Evolutionary conservation across 805 yeast genomes (phyloP).

Genomic region (Yarrowia deformans): DNA sequence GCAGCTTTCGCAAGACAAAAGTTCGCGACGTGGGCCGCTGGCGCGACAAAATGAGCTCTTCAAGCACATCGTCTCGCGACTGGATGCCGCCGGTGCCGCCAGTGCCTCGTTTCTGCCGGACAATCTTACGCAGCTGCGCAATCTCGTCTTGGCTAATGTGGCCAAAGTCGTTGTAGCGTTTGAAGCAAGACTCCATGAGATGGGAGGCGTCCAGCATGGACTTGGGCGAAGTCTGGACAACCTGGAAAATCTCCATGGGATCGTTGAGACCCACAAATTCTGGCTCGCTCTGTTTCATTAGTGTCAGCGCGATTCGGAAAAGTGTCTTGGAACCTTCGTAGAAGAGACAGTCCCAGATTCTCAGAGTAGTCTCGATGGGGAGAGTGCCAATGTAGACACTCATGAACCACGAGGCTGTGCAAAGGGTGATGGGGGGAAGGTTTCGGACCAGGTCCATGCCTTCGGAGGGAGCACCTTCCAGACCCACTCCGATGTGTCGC

Average conservation of each 20-base stretch:
- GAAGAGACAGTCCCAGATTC: constrained; percentile 95
- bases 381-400: constrained; percentile 89
- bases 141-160: constrained; percentile 84
- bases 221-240: constrained; percentile 84
- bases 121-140: constrained; percentile 77
- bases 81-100: constrained; percentile 28
- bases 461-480: constrained; percentile 51
- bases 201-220: constrained; percentile 53
- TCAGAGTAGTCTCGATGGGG: constrained; percentile 84
- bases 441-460: constrained; percentile 59
- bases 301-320: constrained; percentile 80
- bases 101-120: constrained; percentile 55
- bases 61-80: constrained; percentile 31
- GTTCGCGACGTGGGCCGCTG: constrained; percentile 38
- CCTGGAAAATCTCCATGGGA: constrained; percentile 77
- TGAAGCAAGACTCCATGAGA: constrained; percentile 45
- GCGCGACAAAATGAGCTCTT: constrained; percentile 37
- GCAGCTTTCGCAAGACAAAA: constrained; percentile 29
- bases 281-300: constrained; percentile 77
- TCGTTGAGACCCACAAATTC: constrained; percentile 56
- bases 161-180: constrained; percentile 56
- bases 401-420: constrained; percentile 99
- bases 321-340: constrained; percentile 89
- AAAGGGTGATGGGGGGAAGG: constrained; percentile 88
- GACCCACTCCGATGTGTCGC: constrained; percentile 57